Evolutionary conservation across 139 green algal species (phyloP).

Genomic region (Chlorella ohadii): DNA sequence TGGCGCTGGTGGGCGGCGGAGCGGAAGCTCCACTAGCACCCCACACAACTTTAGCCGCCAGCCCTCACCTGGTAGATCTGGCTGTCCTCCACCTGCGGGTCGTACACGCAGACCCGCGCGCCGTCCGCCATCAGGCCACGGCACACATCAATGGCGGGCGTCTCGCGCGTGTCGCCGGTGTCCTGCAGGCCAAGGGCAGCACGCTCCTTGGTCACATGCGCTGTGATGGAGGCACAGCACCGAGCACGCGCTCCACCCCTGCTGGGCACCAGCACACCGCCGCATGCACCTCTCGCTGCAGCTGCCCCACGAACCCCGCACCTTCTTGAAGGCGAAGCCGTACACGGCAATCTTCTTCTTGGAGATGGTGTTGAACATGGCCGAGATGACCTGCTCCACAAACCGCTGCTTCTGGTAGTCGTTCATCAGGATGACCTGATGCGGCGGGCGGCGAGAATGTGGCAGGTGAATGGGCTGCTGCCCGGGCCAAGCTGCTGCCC

Average conservation of each 20-base stretch:
- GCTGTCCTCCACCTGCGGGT: constrained; percentile 88
- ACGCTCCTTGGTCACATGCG: neutral
- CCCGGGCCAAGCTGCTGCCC: too few species aligned
- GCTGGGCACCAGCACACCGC: too few species aligned
- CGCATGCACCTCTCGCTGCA: too few species aligned
- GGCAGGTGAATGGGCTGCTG: neutral
- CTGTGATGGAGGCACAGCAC: too few species aligned
- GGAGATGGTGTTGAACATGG: constrained; percentile 99
- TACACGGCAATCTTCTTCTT: constrained; percentile 96
- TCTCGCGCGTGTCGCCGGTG: constrained; percentile 97
- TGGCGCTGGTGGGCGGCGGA: too few species aligned
- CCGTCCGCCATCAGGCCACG: constrained; percentile 60
- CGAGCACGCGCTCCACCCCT: too few species aligned
- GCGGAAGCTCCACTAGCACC: too few species aligned
- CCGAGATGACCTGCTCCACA: constrained; percentile 92
- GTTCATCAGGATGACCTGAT: constrained; percentile 93
- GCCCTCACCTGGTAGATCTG: constrained; percentile 81
- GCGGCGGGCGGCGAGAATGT: neutral
- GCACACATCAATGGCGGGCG: constrained; percentile 98
- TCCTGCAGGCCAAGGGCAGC: constrained; percentile 29
- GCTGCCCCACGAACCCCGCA: constrained; percentile 60
- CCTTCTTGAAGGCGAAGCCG: constrained; percentile 99
- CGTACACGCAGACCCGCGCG: constrained; percentile 87
- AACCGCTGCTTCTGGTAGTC: constrained; percentile 99
- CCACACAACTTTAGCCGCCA: too few species aligned